Evolutionary conservation across 2,329 filamentous ascomycete genomes (phyloP).

Genomic region (Chalaropsis ovoidea): DNA sequence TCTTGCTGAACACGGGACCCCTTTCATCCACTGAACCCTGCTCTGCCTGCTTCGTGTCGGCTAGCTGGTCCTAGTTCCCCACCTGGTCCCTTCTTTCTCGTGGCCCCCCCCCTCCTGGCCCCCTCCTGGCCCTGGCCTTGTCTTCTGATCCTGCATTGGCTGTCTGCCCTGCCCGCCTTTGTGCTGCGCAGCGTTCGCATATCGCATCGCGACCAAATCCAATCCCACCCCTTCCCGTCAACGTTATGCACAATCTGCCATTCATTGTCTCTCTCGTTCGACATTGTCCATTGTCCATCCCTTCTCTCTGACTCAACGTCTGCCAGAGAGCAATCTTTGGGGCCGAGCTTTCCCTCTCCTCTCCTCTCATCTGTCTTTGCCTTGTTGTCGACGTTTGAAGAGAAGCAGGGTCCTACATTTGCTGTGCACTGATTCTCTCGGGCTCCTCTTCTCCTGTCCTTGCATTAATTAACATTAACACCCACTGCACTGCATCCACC

Average conservation of each 20-base stretch:
- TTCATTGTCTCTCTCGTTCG: neutral
- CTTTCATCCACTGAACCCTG: conserved; percentile 9
- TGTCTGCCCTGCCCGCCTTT: neutral
- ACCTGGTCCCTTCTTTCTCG: neutral
- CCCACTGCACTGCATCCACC: no score
- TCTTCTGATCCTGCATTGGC: conserved; percentile 10
- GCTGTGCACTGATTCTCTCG: neutral
- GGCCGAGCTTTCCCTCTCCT: conserved; percentile 7
- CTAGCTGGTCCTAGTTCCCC: conserved; percentile 3
- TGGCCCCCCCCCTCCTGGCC: neutral
- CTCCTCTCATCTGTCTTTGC: neutral
- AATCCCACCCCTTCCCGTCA: neutral
- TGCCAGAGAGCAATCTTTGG: neutral
- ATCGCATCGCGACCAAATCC: conserved; percentile 5
- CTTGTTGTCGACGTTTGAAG: neutral
- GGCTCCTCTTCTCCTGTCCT: neutral
- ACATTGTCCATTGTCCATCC: neutral
- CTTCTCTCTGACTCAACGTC: conserved; percentile 10
- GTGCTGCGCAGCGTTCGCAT: neutral
- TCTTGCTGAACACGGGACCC: neutral
- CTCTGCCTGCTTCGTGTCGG: conserved; percentile 5
- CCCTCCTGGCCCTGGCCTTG: neutral
- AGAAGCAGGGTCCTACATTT: neutral
- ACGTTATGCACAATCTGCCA: neutral
- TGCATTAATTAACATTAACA: neutral